A percentile compares a stretch with the other conserved stretches of the same genome.
Evolutionary conservation across 2,329 filamentous ascomycete genomes (phyloP).

Genomic region (Fusarium foetens): DNA sequence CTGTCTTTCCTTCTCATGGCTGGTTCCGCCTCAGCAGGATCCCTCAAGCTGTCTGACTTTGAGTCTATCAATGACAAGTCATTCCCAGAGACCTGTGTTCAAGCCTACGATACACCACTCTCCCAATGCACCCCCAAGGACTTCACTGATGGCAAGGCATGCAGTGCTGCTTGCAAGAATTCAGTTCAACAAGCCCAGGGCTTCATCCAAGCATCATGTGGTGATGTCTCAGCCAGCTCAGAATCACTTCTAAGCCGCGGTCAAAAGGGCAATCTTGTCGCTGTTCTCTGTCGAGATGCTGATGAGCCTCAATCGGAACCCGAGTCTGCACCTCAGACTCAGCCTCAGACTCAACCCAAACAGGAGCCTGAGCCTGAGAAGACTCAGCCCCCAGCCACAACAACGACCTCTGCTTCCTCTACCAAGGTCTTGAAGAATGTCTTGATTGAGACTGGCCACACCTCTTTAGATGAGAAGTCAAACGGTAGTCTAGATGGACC

Average conservation of each 20-base stretch:
- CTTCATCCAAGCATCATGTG: conserved; percentile 46
- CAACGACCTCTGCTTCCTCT: conserved; percentile 2
- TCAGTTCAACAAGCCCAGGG: conserved; percentile 45
- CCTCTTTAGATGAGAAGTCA: background rate
- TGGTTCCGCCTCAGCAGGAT: conserved; percentile 38
- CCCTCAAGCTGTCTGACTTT: conserved; percentile 53
- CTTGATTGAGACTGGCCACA: conserved; percentile 23
- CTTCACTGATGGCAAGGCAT: conserved; percentile 52
- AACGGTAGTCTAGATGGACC: conserved; percentile 14
- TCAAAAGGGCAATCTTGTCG: conserved; percentile 51
- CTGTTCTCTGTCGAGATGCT: conserved; percentile 48
- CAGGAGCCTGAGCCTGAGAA: conserved; percentile 14
- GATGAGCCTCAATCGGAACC: conserved; percentile 22
- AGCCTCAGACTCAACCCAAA: conserved; percentile 19
- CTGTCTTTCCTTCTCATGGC: conserved; percentile 40
- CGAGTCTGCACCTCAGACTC: background rate
- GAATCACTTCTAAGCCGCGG: conserved; percentile 52
- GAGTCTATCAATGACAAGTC: conserved; percentile 52
- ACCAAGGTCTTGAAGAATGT: conserved; percentile 30
- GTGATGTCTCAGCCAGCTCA: conserved; percentile 34
- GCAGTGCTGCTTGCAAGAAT: conserved; percentile 52
- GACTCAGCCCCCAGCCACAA: conserved; percentile 2
- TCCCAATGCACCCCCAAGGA: conserved; percentile 49
- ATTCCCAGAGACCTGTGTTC: conserved; percentile 52
- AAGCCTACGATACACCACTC: conserved; percentile 56